Conservation (phyloP, 108 stramenopile species). For the Pseudonitzschia pungens region DNA sequence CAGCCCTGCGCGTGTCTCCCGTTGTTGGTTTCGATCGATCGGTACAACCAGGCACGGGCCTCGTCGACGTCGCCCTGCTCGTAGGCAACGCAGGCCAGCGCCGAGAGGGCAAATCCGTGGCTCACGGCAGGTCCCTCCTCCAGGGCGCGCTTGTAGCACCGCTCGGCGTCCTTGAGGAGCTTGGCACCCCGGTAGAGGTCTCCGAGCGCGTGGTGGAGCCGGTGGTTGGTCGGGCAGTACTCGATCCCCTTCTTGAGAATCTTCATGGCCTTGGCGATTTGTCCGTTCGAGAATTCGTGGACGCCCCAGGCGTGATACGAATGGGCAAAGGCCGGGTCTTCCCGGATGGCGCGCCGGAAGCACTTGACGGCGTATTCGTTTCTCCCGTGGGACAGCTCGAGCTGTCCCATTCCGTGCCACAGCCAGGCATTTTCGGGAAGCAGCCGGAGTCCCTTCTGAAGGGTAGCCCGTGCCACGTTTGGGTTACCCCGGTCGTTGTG, state of each 20-base stretch:
- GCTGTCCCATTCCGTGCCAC: slow-evolving; percentile 70
- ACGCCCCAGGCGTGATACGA: slow-evolving; percentile 78
- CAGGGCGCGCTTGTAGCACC: slow-evolving; percentile 55
- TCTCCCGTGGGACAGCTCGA: slow-evolving; percentile 45
- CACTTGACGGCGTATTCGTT: slow-evolving; percentile 36
- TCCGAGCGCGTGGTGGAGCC: slow-evolving; percentile 79
- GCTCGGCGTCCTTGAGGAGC: slow-evolving; percentile 62
- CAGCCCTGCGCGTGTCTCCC: slow-evolving; percentile 72
- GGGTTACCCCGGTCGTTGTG: slow-evolving; percentile 61
- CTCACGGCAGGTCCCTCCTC: slow-evolving; percentile 51
- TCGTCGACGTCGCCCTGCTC: slow-evolving; percentile 53
- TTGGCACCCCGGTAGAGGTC: slow-evolving; percentile 80
- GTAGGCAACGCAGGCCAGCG: slow-evolving; percentile 64
- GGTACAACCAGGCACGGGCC: slow-evolving; percentile 47
- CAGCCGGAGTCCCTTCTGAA: slow-evolving; percentile 45
- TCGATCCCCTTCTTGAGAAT: slow-evolving; percentile 62
- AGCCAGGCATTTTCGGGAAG: slow-evolving; percentile 53
- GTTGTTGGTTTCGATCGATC: slow-evolving; percentile 49
- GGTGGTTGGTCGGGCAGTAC: slow-evolving; percentile 69
- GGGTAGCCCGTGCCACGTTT: slow-evolving; percentile 36
- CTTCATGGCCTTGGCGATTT: slow-evolving; percentile 62
- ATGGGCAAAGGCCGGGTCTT: slow-evolving; percentile 62
- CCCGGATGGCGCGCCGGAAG: slow-evolving; percentile 54
- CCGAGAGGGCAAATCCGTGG: slow-evolving; percentile 67
- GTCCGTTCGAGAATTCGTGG: slow-evolving; percentile 65